Evolutionary conservation across 306 rosid species (phyloP).

Genomic region (Begonia peltatifolia): DNA sequence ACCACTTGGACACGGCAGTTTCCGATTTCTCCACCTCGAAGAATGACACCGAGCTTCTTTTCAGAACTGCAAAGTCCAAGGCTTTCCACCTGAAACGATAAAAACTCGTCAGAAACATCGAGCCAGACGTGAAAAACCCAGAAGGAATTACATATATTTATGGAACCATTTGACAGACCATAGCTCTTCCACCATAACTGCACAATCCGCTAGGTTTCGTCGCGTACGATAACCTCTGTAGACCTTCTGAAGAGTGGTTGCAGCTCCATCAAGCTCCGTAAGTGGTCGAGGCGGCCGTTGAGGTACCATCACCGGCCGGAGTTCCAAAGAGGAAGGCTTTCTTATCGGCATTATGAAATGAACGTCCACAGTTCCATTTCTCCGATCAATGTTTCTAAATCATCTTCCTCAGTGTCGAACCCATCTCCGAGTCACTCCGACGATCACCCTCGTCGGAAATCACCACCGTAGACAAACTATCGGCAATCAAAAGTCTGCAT

Average conservation of each 20-base stretch:
- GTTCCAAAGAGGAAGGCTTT: conserved; percentile 20
- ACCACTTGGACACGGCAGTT: conserved; percentile 28
- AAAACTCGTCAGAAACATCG: conserved; percentile 1
- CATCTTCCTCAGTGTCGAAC: too few species aligned
- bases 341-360: conserved; percentile 3
- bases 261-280: conserved; percentile 30
- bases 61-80: conserved; percentile 31
- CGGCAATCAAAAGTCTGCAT: too few species aligned
- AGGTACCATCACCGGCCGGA: conserved; percentile 6
- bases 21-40: conserved; percentile 28
- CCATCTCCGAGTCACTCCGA: too few species aligned
- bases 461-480: neutral
- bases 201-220: conserved; percentile 46
- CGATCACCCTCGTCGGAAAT: too few species aligned
- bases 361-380: too few species aligned
- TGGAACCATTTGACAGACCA: conserved; percentile 17
- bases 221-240: conserved; percentile 44
- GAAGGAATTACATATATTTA: neutral
- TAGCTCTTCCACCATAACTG: conserved; percentile 35
- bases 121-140: neutral
- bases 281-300: conserved; percentile 15
- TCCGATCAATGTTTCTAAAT: too few species aligned
- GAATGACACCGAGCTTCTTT: conserved; percentile 32
- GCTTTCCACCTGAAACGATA: conserved; percentile 36
- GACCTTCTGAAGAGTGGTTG: conserved; percentile 40